Evolutionary conservation across 805 yeast species (phyloP).

Genomic region (Cyberlindnera euphorbiiphila): DNA sequence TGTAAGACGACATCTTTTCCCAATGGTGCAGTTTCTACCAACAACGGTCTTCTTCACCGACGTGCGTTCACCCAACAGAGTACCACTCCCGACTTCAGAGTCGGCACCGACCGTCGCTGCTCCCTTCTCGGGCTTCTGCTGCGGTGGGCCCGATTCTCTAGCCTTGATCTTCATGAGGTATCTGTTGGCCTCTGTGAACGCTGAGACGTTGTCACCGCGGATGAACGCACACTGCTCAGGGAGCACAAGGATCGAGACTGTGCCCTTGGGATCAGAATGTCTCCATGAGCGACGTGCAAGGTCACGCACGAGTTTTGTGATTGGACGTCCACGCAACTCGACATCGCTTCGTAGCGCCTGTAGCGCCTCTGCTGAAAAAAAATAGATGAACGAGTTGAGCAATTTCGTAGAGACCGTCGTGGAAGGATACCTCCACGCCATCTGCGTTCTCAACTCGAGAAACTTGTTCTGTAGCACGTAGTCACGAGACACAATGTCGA

Average conservation of each 20-base stretch:
- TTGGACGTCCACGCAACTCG: conserved; percentile 37
- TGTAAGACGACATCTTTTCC: conserved; percentile 81
- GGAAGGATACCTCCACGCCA: conserved; percentile 86
- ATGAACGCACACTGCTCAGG: conserved; percentile 70
- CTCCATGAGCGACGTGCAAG: conserved; percentile 91
- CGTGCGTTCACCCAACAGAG: conserved; percentile 75
- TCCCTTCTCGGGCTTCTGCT: conserved; percentile 38
- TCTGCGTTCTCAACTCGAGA: conserved; percentile 74
- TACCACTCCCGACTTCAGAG: conserved; percentile 65
- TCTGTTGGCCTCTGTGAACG: conserved; percentile 88
- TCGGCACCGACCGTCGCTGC: conserved; percentile 85
- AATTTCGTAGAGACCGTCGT: conserved; percentile 72
- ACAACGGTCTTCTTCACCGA: conserved; percentile 83
- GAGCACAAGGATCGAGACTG: conserved; percentile 64
- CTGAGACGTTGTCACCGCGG: conserved; percentile 72
- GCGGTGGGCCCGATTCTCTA: conserved; percentile 26
- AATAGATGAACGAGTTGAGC: conserved; percentile 69
- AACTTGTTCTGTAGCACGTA: conserved; percentile 69
- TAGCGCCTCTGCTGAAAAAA: conserved; percentile 53
- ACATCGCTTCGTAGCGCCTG: conserved; percentile 41
- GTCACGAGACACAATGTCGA: conserved; percentile 70
- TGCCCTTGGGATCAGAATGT: conserved; percentile 55
- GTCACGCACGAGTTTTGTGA: conserved; percentile 73
- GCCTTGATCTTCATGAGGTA: conserved; percentile 67
- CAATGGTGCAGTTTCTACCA: conserved; percentile 71